phyloP scores from a whole-genome alignment of 225 moss, liverwort and hornwort genomes.

The Pseudoscleropodium purum region DNA sequence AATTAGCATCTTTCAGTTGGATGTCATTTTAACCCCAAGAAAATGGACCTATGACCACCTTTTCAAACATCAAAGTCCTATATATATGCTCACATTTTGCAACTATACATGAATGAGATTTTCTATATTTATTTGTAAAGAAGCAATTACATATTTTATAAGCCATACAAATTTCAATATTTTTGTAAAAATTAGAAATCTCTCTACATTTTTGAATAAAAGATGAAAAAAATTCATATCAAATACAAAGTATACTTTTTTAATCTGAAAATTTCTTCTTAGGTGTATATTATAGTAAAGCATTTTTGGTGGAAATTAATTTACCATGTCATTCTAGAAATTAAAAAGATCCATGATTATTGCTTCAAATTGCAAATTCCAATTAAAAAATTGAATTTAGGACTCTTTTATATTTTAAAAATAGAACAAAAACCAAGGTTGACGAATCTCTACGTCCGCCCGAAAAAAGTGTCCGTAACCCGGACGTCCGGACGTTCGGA shows the following conservation, averaged over 20 bases:
- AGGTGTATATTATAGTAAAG: not conserved
- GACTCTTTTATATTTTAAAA: not conserved
- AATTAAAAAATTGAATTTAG: not conserved
- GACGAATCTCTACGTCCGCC: no score
- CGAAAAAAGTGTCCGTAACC: no score
- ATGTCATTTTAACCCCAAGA: not conserved
- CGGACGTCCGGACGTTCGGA: no score
- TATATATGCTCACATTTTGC: not conserved
- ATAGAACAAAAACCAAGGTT: not conserved
- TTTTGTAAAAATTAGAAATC: not conserved
- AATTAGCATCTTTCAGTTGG: not conserved
- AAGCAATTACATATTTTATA: not conserved
- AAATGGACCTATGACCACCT: fast-evolving
- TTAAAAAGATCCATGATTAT: no score
- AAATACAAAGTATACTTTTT: fast-evolving
- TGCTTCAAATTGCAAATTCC: not conserved
- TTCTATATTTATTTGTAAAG: not conserved
- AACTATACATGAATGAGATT: not conserved
- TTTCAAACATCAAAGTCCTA: not conserved
- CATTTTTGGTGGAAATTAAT: not conserved
- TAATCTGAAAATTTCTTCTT: not conserved
- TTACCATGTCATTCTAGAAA: not conserved
- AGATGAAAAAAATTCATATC: not conserved
- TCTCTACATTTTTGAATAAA: no score
- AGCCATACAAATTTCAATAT: not conserved